phyloP scores from a whole-genome alignment of 1,284 basidiomycete species.

The Moniliophthora roreri region DNA sequence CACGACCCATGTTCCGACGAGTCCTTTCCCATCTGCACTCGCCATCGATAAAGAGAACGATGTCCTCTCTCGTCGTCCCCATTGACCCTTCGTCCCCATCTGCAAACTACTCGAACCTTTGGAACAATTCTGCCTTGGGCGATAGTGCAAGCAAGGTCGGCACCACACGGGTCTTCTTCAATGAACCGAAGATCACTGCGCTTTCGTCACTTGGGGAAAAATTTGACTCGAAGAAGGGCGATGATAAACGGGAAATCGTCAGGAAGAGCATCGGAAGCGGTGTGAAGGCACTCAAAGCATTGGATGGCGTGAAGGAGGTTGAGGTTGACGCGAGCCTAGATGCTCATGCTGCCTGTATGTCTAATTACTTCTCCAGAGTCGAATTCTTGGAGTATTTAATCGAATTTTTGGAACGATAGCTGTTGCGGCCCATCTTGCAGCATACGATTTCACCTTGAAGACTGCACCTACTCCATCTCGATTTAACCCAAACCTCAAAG shows the following conservation, averaged over 20 bases:
- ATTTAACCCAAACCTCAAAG: conserved; percentile 54
- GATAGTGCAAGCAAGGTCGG: conserved; percentile 60
- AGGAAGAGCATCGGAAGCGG: conserved; percentile 67
- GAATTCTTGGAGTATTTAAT: conserved; percentile 6
- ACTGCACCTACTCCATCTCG: conserved; percentile 55
- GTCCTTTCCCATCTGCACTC: too few species aligned
- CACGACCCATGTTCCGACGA: too few species aligned
- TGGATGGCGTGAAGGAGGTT: conserved; percentile 60
- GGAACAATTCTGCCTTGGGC: conserved; percentile 21
- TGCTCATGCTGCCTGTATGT: conserved; percentile 71
- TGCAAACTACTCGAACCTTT: too few species aligned
- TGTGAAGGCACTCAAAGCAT: conserved; percentile 60
- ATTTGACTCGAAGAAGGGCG: conserved; percentile 46
- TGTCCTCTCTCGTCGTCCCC: too few species aligned
- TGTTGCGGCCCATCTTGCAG: conserved; percentile 72
- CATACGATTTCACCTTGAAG: conserved; percentile 77
- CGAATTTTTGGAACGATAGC: conserved; percentile 52
- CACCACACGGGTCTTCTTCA: conserved; percentile 66
- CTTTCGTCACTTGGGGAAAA: conserved; percentile 65
- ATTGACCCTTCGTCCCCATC: too few species aligned
- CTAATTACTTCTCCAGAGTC: conserved; percentile 1
- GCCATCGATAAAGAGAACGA: too few species aligned
- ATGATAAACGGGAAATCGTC: conserved; percentile 60
- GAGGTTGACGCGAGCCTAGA: conserved; percentile 63
- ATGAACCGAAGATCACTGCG: conserved; percentile 48